These are phyloP conservation scores for Botrytis elliptica DNA, from an alignment of 2,329 filamentous ascomycete species.

Conservation along the genomic window DNA sequence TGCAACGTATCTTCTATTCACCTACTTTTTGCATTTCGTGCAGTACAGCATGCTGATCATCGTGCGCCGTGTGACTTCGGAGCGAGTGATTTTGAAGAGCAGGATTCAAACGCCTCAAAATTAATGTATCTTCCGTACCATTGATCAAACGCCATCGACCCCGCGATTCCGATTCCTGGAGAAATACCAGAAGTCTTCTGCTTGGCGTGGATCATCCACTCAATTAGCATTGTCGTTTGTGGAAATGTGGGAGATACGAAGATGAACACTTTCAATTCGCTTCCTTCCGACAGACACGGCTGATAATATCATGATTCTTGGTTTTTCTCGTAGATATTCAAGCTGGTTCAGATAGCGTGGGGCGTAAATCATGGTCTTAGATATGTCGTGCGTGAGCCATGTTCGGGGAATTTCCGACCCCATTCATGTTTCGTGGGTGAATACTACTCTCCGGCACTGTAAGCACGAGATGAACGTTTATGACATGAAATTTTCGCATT, in stretches of 20 bases:
- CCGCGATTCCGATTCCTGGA: slow-evolving; percentile 10
- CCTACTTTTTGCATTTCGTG: not conserved
- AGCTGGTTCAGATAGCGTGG: not conserved
- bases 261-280: not conserved
- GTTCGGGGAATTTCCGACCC: slow-evolving; percentile 4
- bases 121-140: not conserved
- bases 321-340: not conserved
- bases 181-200: not conserved
- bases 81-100: not conserved
- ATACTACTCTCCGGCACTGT: not conserved
- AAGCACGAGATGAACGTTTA: slow-evolving; percentile 6
- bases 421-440: not conserved
- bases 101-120: not conserved
- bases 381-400: slow-evolving; percentile 17
- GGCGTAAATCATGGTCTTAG: not conserved
- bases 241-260: not conserved
- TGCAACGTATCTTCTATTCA: not conserved
- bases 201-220: not conserved
- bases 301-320: slow-evolving; percentile 3
- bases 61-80: slow-evolving; percentile 4
- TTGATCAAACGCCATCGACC: slow-evolving; percentile 5
- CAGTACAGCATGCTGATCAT: slow-evolving; percentile 6
- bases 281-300: not conserved
- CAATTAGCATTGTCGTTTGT: not conserved
- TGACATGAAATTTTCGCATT: not conserved